These are phyloP conservation scores for Diaporthe helianthi DNA, from an alignment of 2,329 filamentous ascomycete species.

Conservation along the genomic window DNA sequence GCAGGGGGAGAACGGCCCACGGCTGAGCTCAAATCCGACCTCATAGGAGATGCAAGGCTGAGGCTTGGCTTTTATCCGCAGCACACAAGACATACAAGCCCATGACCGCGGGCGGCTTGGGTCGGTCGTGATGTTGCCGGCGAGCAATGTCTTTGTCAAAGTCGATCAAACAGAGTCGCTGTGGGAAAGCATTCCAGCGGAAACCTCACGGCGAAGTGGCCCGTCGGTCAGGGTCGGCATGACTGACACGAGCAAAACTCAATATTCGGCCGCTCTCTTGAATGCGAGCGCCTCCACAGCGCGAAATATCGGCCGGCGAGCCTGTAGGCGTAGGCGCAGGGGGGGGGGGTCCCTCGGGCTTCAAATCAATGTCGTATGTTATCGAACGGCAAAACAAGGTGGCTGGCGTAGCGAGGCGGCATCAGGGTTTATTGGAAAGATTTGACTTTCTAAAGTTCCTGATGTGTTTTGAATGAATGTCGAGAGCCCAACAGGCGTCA, in stretches of 20 bases:
- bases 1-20: neutral
- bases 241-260: constrained; percentile 7
- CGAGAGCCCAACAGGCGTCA: constrained; percentile 3
- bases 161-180: neutral
- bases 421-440: neutral
- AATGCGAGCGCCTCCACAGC: neutral
- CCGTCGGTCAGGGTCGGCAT: neutral
- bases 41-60: constrained; percentile 32
- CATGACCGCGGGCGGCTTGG: neutral
- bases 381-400: neutral
- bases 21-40: constrained; percentile 9
- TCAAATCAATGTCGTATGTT: constrained; percentile 10
- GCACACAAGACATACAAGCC: neutral
- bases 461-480: constrained; percentile 3
- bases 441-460: constrained; percentile 14
- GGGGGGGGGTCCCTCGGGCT: too few species aligned
- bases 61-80: constrained; percentile 19
- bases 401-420: constrained; percentile 13
- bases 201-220: neutral
- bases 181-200: neutral
- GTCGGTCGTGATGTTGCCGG: neutral
- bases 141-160: neutral
- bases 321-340: neutral
- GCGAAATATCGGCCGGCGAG: neutral
- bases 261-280: constrained; percentile 5